These are phyloP conservation scores for Leucosporidium yakuticum DNA, from an alignment of 768 basidiomycete genomes.

Conservation along the genomic window DNA sequence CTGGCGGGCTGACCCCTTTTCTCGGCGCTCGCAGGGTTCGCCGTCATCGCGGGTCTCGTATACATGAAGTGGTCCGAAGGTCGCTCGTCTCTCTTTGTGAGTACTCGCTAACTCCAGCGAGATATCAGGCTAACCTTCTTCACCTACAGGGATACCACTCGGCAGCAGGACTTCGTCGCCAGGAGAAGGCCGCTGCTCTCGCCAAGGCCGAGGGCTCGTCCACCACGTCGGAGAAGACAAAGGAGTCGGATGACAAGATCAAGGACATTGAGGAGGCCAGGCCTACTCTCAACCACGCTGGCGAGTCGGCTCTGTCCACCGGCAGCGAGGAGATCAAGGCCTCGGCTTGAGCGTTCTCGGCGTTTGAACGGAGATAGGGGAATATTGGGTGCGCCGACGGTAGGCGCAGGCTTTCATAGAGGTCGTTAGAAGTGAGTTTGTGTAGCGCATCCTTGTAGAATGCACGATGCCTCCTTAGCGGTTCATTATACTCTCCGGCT, in stretches of 20 bases:
- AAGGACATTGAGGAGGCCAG: background rate
- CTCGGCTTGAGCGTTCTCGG: too few species aligned
- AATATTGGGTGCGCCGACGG: too few species aligned
- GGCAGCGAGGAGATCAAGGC: too few species aligned
- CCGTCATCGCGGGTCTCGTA: conserved; percentile 62
- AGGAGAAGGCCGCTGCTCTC: background rate
- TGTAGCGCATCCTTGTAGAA: too few species aligned
- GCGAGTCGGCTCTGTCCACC: too few species aligned
- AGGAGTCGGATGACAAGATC: background rate
- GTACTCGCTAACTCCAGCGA: background rate
- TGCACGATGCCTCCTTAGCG: too few species aligned
- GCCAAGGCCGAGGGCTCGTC: background rate
- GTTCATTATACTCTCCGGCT: too few species aligned
- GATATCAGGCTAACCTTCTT: background rate
- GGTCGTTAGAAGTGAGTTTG: too few species aligned
- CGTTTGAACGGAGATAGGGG: too few species aligned
- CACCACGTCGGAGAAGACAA: background rate
- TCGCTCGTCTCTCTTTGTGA: conserved; percentile 25
- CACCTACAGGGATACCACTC: conserved; percentile 37
- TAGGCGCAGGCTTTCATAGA: too few species aligned
- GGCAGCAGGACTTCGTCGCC: conserved; percentile 20
- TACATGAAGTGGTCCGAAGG: conserved; percentile 50
- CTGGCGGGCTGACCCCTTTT: background rate
- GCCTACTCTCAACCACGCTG: too few species aligned
- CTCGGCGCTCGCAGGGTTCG: conserved; percentile 44